Evolutionary conservation across 148 eudicot species (phyloP), one percentile per base, ranked within the genome.

Genomic region (Nepenthes mirabilis): DNA sequence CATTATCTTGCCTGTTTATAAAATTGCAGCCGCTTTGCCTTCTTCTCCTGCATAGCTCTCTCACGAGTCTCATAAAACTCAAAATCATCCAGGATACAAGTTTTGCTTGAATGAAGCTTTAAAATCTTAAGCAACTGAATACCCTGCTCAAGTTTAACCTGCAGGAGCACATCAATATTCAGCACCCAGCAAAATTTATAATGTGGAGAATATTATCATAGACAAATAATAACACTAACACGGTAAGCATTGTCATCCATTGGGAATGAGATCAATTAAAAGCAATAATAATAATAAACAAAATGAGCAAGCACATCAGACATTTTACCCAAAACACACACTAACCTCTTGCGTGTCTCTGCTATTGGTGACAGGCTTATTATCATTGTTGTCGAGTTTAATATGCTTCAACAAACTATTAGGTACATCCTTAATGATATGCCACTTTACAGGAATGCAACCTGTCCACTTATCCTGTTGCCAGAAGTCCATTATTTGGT

Each of bases 381-480:
- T 78, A n/a, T 78, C 82, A 32, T 78, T 78, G 52, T 78, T 63
- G 40, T 78, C 78, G 56, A 78, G 78, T 2, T 74, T 78, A 14
- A 78, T 78, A 59, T 74, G 75, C 62, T 78, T 78, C 75, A 78
- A 68, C 61, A 78, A 68, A 68, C 69, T 74, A 40, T 78, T 78
- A 9, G 82, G 82, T 5, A 78, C 70, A 61, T 78, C 82, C 73
- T 74, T 78, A 34, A 78, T 66, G n/a, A 78, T 78, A 68, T 78
- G 82, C 82, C 82, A 78, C 78, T 78, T 78, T 23, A 78, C 70
- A 48, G 82, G 73, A 62, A 78, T 74, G 73, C 75, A 74, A 4
- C 82, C 82, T 7, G 77, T 74, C 82, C 82, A 78, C 74, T 78
- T 78, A 67, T 78, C 82, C 59, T 78, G 82, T 59, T 78, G 82